phyloP scores from a whole-genome alignment of 2,329 filamentous ascomycete species.

The Cercospora zeina region DNA sequence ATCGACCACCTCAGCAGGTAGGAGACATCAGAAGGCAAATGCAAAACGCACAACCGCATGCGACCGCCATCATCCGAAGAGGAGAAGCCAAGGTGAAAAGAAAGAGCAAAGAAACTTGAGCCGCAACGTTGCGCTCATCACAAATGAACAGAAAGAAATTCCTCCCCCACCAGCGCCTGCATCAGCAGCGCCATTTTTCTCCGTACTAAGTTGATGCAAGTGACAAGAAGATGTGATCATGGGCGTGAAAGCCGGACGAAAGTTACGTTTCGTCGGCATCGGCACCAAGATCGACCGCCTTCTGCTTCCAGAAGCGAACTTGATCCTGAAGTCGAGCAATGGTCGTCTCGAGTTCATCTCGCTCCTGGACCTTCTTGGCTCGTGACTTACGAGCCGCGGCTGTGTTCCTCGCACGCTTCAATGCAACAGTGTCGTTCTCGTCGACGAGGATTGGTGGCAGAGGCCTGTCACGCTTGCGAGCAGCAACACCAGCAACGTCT shows the following conservation, averaged over 20 bases:
- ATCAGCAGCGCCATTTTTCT: constrained; percentile 15
- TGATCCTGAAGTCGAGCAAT: constrained; percentile 57
- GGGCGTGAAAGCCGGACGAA: not conserved
- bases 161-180: constrained; percentile 32
- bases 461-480: constrained; percentile 77
- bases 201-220: constrained; percentile 20
- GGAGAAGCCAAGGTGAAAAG: constrained; percentile 14
- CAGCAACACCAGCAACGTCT: constrained; percentile 65
- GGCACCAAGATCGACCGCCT: constrained; percentile 27
- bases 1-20: constrained; percentile 42
- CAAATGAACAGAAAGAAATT: constrained; percentile 19
- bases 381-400: constrained; percentile 91
- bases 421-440: constrained; percentile 69
- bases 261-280: constrained; percentile 22
- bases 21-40: constrained; percentile 51
- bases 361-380: constrained; percentile 75
- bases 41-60: not conserved
- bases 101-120: constrained; percentile 24
- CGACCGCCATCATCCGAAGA: constrained; percentile 14
- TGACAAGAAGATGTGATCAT: constrained; percentile 3
- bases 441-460: constrained; percentile 78
- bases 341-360: constrained; percentile 71
- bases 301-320: constrained; percentile 40
- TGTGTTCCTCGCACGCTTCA: constrained; percentile 93
- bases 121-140: constrained; percentile 24